A percentile compares a stretch with the other conserved stretches of the same genome.
Conservation (phyloP, 1,139 yeast species). For the Geotrichum aggregatum region DNA sequence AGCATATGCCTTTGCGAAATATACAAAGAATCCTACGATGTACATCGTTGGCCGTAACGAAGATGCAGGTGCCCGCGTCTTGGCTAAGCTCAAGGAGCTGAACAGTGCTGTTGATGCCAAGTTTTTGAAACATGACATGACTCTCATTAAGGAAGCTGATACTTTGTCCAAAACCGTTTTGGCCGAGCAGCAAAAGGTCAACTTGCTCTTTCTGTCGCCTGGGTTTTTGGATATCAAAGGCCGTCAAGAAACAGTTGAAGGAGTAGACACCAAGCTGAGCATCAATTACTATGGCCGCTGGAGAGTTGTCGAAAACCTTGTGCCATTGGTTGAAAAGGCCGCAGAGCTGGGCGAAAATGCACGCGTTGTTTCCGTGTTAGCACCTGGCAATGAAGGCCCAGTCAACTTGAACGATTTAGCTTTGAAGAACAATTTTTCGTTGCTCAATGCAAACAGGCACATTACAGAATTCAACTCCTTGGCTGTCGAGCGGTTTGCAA, state of each 20-base stretch:
- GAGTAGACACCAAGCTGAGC: constrained; percentile 32
- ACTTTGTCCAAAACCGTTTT: constrained; percentile 24
- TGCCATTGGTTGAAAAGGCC: constrained; percentile 31
- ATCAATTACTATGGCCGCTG: constrained; percentile 35
- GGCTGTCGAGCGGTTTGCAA: constrained; percentile 29
- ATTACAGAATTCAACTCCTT: constrained; percentile 27
- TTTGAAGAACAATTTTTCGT: constrained; percentile 25
- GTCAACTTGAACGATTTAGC: constrained; percentile 30
- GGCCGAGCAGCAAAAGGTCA: constrained; percentile 30
- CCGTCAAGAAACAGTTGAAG: constrained; percentile 32
- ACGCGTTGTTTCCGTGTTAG: constrained; percentile 34
- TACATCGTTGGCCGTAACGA: constrained; percentile 36
- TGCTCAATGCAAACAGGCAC: constrained; percentile 22
- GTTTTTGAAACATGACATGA: constrained; percentile 31
- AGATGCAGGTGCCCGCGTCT: constrained; percentile 28
- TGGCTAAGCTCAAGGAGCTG: constrained; percentile 29
- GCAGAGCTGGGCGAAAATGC: constrained; percentile 30
- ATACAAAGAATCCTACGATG: constrained; percentile 31
- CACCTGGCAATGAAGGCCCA: constrained; percentile 32
- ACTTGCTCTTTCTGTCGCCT: constrained; percentile 31
- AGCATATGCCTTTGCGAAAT: constrained; percentile 33
- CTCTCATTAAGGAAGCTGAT: constrained; percentile 31
- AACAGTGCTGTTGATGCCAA: constrained; percentile 26
- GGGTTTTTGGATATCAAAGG: constrained; percentile 30
- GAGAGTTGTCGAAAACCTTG: constrained; percentile 29